Evolutionary conservation across 2,329 filamentous ascomycete species (phyloP).

Genomic region (Graphium sp.): DNA sequence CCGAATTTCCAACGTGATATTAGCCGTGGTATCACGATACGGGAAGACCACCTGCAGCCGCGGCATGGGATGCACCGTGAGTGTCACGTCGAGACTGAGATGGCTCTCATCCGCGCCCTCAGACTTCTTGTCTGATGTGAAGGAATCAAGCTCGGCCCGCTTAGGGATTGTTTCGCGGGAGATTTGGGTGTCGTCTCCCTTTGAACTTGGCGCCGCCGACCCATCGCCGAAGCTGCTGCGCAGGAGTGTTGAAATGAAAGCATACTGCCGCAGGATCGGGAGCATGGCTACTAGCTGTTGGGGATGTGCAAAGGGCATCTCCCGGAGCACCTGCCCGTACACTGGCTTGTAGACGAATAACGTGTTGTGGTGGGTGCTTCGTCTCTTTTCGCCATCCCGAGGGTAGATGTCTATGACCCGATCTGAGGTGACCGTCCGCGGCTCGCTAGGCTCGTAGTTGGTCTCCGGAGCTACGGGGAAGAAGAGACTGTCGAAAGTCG

Average conservation of each 20-base stretch:
- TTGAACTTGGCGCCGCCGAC: slow-evolving; percentile 2
- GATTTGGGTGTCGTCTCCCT: slow-evolving; percentile 2
- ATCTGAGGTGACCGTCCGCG: slow-evolving; percentile 27
- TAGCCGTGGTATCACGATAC: slow-evolving; percentile 27
- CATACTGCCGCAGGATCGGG: slow-evolving; percentile 61
- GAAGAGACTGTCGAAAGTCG: slow-evolving; percentile 39
- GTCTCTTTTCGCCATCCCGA: slow-evolving; percentile 7
- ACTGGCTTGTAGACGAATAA: slow-evolving; percentile 59
- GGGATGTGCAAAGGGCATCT: slow-evolving; percentile 63
- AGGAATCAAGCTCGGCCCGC: neutral
- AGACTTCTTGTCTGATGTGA: neutral
- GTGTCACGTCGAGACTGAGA: slow-evolving; percentile 24
- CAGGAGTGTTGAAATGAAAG: slow-evolving; percentile 49
- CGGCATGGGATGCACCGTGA: slow-evolving; percentile 31
- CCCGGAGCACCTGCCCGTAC: slow-evolving; percentile 48
- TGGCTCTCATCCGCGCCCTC: neutral
- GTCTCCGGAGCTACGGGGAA: slow-evolving; percentile 33
- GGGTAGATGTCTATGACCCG: slow-evolving; percentile 16
- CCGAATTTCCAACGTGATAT: slow-evolving; percentile 40
- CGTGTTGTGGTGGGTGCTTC: slow-evolving; percentile 35
- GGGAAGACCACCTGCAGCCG: slow-evolving; percentile 37
- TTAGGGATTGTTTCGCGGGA: slow-evolving; percentile 1
- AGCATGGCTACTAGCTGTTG: slow-evolving; percentile 58
- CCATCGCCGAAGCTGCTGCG: slow-evolving; percentile 20
- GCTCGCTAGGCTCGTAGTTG: slow-evolving; percentile 37